A percentile compares a stretch with the other conserved stretches of the same genome.
These are phyloP conservation scores for Cutaneotrichosporon cavernicola DNA, from an alignment of 1,284 basidiomycete species.

Conservation along the genomic window DNA sequence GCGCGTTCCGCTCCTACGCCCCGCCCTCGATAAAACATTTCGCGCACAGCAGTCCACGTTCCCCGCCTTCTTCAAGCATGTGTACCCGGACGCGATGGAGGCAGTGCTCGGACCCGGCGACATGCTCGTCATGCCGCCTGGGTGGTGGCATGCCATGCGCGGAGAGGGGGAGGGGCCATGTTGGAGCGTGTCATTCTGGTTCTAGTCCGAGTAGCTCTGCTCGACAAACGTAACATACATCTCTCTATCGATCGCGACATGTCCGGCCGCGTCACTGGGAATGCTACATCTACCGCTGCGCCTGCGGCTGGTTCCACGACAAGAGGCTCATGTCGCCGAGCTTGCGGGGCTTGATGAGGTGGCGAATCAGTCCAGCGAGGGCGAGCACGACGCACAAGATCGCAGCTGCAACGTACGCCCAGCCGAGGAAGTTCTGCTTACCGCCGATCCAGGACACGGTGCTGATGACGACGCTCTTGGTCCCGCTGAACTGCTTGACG, in stretches of 20 bases:
- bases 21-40: conserved; percentile 2
- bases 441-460: conserved; percentile 98
- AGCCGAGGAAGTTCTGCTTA: conserved; percentile 87
- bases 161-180: conserved; percentile 59
- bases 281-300: conserved; percentile 16
- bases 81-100: conserved; percentile 65
- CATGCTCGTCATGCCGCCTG: conserved; percentile 78
- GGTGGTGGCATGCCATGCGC: conserved; percentile 92
- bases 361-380: conserved; percentile 81
- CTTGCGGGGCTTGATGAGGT: conserved; percentile 87
- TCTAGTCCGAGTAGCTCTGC: conserved; percentile 25
- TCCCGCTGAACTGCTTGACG: conserved; percentile 84
- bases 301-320: conserved; percentile 71
- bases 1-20: conserved; percentile 45
- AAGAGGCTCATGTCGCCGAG: conserved; percentile 60
- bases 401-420: conserved; percentile 90
- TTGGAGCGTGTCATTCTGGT: conserved; percentile 54
- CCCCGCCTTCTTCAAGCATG: conserved; percentile 60
- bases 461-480: conserved; percentile 94
- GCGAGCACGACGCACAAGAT: conserved; percentile 84
- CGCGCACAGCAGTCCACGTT: conserved; percentile 22
- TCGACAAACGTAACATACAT: conserved; percentile 19
- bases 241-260: conserved; percentile 9
- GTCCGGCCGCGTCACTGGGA: conserved; percentile 6
- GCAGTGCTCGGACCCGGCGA: conserved; percentile 75